Conservation (phyloP, 2,329 filamentous ascomycete genomes). For the Pseudocercospora macadamiae region DNA sequence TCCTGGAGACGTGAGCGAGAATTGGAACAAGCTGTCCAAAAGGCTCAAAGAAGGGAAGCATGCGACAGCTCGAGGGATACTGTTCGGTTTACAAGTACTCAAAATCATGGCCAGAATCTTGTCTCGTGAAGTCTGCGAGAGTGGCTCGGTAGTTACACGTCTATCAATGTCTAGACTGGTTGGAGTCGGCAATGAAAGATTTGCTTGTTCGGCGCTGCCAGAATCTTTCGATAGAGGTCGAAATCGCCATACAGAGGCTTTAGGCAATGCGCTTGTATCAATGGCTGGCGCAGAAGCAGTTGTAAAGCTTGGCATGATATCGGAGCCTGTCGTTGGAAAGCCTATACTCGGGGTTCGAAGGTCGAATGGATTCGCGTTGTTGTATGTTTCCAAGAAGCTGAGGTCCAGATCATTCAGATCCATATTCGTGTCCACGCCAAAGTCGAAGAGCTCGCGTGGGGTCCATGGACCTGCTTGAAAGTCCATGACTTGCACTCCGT, state of each 20-base stretch:
- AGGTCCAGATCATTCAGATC: conserved; percentile 51
- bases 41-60: conserved; percentile 66
- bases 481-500: conserved; percentile 34
- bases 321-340: conserved; percentile 36
- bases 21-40: conserved; percentile 64
- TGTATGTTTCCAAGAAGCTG: conserved; percentile 50
- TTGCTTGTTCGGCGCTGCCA: conserved; percentile 40
- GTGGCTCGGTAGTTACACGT: conserved; percentile 46
- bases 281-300: conserved; percentile 37
- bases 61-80: conserved; percentile 56
- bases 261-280: conserved; percentile 43
- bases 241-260: conserved; percentile 50
- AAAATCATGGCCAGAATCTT: conserved; percentile 67
- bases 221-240: conserved; percentile 42
- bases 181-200: conserved; percentile 45
- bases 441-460: conserved; percentile 49
- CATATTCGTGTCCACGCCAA: conserved; percentile 49
- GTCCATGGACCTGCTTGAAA: conserved; percentile 44
- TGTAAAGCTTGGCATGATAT: conserved; percentile 39
- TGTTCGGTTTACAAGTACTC: conserved; percentile 57
- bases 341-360: conserved; percentile 38
- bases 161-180: conserved; percentile 44
- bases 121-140: conserved; percentile 54
- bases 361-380: conserved; percentile 48
- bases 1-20: conserved; percentile 60